Conservation (phyloP, 345 rosid species). For the Acer campestre region DNA sequence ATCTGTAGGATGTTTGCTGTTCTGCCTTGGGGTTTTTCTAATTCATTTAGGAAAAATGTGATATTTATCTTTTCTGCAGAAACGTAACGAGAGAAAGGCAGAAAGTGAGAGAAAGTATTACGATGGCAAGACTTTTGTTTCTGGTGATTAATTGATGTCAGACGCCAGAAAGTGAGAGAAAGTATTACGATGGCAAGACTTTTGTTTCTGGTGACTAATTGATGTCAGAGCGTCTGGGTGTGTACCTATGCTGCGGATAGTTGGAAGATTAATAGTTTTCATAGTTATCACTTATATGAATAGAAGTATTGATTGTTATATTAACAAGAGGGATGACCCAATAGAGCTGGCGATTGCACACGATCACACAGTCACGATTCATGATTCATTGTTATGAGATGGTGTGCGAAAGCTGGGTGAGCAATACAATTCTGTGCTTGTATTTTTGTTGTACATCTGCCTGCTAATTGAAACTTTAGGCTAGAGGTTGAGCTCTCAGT, state of each 20-base stretch:
- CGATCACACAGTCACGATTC: too few species aligned
- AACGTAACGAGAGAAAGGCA: constrained; percentile 72
- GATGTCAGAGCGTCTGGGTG: constrained; percentile 2
- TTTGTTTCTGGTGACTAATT: constrained; percentile 52
- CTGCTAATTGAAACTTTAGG: constrained; percentile 5
- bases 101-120: constrained; percentile 69
- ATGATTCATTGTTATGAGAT: not conserved
- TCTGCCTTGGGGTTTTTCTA: not conserved
- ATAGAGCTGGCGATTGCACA: constrained; percentile 14
- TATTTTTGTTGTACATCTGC: not conserved
- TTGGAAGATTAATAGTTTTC: not conserved
- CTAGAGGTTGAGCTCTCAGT: not conserved
- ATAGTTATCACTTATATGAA: not conserved
- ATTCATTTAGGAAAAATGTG: not conserved
- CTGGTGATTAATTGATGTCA: constrained; percentile 44
- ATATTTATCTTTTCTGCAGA: constrained; percentile 39
- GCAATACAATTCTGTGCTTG: constrained; percentile 16
- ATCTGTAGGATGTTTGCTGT: not conserved
- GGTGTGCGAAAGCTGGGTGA: constrained; percentile 23
- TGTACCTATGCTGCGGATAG: not conserved
- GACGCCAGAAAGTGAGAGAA: constrained; percentile 56
- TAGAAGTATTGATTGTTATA: constrained; percentile 2
- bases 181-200: constrained; percentile 61
- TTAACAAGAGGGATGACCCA: constrained; percentile 8
- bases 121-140: constrained; percentile 49